phyloP scores from a whole-genome alignment of 306 rosid genomes.

The Cajanus cajan region DNA sequence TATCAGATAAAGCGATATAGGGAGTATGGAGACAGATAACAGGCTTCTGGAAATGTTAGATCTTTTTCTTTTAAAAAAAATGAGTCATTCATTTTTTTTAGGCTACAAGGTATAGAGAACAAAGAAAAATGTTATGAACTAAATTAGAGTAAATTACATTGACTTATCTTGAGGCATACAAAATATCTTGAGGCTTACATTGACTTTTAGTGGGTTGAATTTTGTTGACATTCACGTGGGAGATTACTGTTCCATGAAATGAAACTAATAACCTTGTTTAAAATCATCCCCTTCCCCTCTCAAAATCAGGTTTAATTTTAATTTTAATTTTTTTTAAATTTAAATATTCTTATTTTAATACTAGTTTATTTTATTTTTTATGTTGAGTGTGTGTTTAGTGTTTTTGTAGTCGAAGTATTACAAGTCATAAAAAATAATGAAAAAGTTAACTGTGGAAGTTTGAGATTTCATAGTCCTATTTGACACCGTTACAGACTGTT shows the following conservation, averaged over 20 bases:
- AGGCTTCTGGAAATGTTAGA: conserved; percentile 3
- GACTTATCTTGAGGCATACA: not conserved
- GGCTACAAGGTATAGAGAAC: not conserved
- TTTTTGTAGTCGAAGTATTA: not conserved
- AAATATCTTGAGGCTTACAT: not conserved
- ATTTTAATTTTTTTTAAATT: not conserved
- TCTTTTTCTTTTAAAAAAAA: not conserved
- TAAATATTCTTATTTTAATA: not conserved
- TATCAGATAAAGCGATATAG: conserved; percentile 9
- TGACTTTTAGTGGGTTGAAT: not conserved
- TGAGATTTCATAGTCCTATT: not conserved
- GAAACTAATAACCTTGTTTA: not conserved
- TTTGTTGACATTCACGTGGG: not conserved
- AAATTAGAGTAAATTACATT: not conserved
- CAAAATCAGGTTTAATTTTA: not conserved
- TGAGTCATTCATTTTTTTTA: not conserved
- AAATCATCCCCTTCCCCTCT: not conserved
- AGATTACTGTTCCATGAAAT: not conserved
- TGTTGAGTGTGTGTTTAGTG: not conserved
- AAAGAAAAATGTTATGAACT: not conserved
- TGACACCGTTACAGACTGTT: not conserved
- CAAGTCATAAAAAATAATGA: not conserved
- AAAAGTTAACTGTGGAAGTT: not conserved
- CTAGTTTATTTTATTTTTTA: not conserved
- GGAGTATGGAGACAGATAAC: not conserved